Conservation (phyloP, 1,284 basidiomycete species). For the Puccinia triticina region DNA sequence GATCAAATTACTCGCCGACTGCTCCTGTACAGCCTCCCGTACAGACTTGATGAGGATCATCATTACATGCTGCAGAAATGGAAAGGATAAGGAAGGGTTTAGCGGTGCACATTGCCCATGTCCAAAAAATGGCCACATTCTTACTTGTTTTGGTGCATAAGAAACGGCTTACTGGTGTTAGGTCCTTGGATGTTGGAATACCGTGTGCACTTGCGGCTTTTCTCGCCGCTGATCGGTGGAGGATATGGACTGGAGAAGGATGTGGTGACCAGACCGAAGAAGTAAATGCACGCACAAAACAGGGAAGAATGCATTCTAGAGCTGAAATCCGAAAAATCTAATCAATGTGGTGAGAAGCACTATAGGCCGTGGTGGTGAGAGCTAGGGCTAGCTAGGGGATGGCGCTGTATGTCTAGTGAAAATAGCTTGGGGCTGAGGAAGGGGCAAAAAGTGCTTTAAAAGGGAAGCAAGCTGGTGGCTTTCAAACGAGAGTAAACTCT, state of each 20-base stretch:
- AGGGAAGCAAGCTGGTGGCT: too few species aligned
- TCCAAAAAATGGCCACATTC: too few species aligned
- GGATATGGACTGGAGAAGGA: constrained; percentile 5
- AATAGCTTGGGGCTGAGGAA: neutral
- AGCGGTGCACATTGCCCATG: neutral
- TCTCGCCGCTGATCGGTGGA: neutral
- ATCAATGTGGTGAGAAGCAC: neutral
- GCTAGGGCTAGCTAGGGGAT: neutral
- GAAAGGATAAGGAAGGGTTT: neutral
- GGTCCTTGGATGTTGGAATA: constrained; percentile 8
- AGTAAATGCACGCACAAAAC: neutral
- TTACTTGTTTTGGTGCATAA: neutral
- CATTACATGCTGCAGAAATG: constrained; percentile 18
- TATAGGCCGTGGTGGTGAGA: neutral
- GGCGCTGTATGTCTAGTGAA: neutral
- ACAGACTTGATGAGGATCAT: neutral
- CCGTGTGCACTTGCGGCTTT: neutral
- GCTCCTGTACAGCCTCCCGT: constrained; percentile 19
- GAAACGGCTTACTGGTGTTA: constrained; percentile 9
- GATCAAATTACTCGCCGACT: neutral
- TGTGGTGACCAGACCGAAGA: constrained; percentile 19
- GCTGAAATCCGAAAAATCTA: neutral
- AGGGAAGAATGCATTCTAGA: neutral
- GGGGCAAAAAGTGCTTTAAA: neutral
- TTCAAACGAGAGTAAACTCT: neutral